Base-by-base conservation (phyloP, 768 basidiomycete species). In the Tricholoma bakamatsutake region DNA sequence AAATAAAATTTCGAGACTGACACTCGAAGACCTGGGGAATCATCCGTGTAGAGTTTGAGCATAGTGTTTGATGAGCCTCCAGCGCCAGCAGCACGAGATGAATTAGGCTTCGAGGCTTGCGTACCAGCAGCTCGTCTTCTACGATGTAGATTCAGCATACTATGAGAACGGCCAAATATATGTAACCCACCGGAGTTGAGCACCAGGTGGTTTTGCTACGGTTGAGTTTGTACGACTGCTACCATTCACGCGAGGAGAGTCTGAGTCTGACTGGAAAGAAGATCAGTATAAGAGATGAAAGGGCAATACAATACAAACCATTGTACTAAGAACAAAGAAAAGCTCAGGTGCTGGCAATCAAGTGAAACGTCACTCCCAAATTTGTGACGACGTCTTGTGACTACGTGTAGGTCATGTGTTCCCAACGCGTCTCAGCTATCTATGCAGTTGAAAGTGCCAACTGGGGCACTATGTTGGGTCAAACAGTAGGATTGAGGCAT, bases 1-100 rank as follows among this genome's bases (percentile, higher is more conserved):
- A 24, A 8, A 57, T 45, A 37, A 39, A 49, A 55, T 10, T 40
- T 33, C 28, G 31, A 52, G 39, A 61, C 40, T 35, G 88, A 98
- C 97, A 99, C 93, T 80, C 94, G 85, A 53, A 99, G 81, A 21
- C 97, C 97, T 47, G 92, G 93, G 56, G 95, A 95, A 68, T 98
- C 97, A 69, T 98, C 96, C 37, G 97, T 98, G 83, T 98, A 98
- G 4, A 99, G 80, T 75, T 92, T 93, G 67, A 99, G 83, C 97
- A 99, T 98, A 55, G 97, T 99, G 76, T 93, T 96, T 56, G 88
- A 92, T 35, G 91, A 94, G 53, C 97, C 97, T 53, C 97, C 97
- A 56, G 93, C 93, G 40, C 96, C 94, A 27, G 95, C 93, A 39
- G 93, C 87, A 56, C 95, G 87, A 30, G 87, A 71, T 1, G 93